Evolutionary conservation across 805 yeast genomes (phyloP).

Genomic region (Torulaspora gathmanii): DNA sequence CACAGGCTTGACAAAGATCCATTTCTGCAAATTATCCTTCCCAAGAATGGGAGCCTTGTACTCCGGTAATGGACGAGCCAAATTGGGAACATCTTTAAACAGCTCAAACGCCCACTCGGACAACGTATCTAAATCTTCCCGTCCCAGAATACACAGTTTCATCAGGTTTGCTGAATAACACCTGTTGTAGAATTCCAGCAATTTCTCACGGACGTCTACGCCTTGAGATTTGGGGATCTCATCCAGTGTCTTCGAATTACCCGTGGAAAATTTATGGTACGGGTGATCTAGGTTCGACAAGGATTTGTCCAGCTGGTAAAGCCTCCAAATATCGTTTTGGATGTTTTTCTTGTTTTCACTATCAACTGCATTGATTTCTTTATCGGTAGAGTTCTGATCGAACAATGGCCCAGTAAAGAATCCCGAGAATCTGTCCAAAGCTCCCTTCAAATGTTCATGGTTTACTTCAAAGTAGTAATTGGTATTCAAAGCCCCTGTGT

Average conservation of each 20-base stretch:
- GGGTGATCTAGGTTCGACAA: slow-evolving; percentile 76
- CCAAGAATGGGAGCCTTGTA: slow-evolving; percentile 46
- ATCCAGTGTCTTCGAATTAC: slow-evolving; percentile 72
- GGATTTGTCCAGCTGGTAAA: slow-evolving; percentile 76
- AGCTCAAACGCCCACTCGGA: slow-evolving; percentile 63
- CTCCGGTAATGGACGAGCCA: slow-evolving; percentile 29
- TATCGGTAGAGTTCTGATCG: slow-evolving; percentile 65
- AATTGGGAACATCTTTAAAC: slow-evolving; percentile 60
- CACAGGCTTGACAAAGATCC: slow-evolving; percentile 71
- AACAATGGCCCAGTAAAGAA: slow-evolving; percentile 86
- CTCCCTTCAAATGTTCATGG: slow-evolving; percentile 73
- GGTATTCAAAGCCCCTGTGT: slow-evolving; percentile 82
- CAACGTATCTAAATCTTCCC: slow-evolving; percentile 69
- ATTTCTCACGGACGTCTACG: slow-evolving; percentile 72
- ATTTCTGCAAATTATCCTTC: slow-evolving; percentile 44
- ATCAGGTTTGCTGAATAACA: slow-evolving; percentile 83
- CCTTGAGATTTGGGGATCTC: slow-evolving; percentile 56
- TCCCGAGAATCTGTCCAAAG: slow-evolving; percentile 88
- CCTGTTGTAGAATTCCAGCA: slow-evolving; percentile 65
- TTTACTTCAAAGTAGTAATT: slow-evolving; percentile 86
- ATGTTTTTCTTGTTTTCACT: slow-evolving; percentile 92
- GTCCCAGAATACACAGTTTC: slow-evolving; percentile 81
- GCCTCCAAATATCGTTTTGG: slow-evolving; percentile 85
- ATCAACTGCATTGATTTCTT: slow-evolving; percentile 93
- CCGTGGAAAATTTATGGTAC: slow-evolving; percentile 82